phyloP scores from a whole-genome alignment of 1,139 yeast species.

The Protomyces arabidopsidicola region DNA sequence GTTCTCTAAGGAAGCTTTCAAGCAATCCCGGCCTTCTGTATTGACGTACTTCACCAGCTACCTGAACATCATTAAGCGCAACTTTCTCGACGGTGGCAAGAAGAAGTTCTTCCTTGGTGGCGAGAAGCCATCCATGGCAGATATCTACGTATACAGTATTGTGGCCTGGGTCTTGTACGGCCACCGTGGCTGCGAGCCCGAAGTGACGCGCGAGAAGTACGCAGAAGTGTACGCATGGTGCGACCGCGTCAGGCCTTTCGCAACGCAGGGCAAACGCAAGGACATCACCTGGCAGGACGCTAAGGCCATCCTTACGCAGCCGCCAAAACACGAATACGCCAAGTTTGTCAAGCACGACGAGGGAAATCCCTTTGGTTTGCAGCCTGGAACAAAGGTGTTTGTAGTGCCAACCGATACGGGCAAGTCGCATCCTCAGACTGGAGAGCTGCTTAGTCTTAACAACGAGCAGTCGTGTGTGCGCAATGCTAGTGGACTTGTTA shows the following conservation, averaged over 20 bases:
- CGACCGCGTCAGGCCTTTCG: neutral
- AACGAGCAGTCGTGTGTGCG: constrained; percentile 17
- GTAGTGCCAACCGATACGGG: constrained; percentile 16
- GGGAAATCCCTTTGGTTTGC: neutral
- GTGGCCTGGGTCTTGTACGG: constrained; percentile 5
- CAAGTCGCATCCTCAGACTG: constrained; percentile 18
- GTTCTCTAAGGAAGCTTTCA: constrained; percentile 1
- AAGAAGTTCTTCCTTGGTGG: constrained; percentile 18
- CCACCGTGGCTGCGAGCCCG: constrained; percentile 13
- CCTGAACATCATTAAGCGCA: constrained; percentile 2
- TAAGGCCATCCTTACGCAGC: constrained; percentile 6
- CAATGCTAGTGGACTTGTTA: constrained; percentile 10
- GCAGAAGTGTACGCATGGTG: constrained; percentile 15
- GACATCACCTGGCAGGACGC: constrained; percentile 14
- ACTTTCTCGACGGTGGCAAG: neutral
- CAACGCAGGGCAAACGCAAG: constrained; percentile 1
- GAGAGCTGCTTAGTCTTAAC: constrained; percentile 10
- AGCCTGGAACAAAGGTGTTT: constrained; percentile 1
- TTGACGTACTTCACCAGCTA: constrained; percentile 1
- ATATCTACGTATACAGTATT: constrained; percentile 18
- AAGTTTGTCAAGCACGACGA: constrained; percentile 20
- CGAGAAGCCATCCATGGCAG: constrained; percentile 18
- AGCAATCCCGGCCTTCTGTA: neutral
- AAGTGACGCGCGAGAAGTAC: constrained; percentile 1
- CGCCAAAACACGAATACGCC: constrained; percentile 26